These are phyloP conservation scores for Globisporangium spiculum DNA, from an alignment of 352 stramenopile species.

Conservation along the genomic window DNA sequence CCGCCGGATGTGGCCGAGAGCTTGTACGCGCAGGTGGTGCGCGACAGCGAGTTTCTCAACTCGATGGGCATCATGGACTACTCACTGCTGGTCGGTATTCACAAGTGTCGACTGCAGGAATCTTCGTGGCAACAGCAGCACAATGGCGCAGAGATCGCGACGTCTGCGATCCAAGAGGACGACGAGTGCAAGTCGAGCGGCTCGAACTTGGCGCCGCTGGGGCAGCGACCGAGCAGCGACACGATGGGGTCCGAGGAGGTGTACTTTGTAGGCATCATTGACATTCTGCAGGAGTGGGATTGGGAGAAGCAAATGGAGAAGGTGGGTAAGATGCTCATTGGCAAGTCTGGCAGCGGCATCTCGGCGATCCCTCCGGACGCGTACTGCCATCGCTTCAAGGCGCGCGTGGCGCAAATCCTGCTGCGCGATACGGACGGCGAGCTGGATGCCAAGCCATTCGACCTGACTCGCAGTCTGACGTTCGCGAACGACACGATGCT, in stretches of 20 bases:
- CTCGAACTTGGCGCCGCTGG: slow-evolving; percentile 26
- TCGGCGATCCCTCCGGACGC: slow-evolving; percentile 54
- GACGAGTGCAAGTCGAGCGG: slow-evolving; percentile 19
- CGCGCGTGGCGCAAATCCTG: slow-evolving; percentile 51
- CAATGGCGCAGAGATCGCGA: neutral
- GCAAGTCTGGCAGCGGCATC: slow-evolving; percentile 64
- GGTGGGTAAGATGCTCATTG: slow-evolving; percentile 65
- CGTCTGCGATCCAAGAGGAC: slow-evolving; percentile 17
- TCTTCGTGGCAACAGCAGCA: slow-evolving; percentile 16
- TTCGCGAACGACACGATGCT: slow-evolving; percentile 1
- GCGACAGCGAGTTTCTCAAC: slow-evolving; percentile 64
- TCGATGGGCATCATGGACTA: slow-evolving; percentile 81
- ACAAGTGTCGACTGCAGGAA: slow-evolving; percentile 50
- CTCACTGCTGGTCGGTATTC: slow-evolving; percentile 64
- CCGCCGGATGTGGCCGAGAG: slow-evolving; percentile 25
- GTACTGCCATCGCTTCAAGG: slow-evolving; percentile 73
- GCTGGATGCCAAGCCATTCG: neutral
- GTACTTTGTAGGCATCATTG: slow-evolving; percentile 84
- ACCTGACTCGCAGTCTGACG: neutral
- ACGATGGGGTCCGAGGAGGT: slow-evolving; percentile 39
- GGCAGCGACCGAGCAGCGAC: neutral
- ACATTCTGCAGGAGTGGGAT: slow-evolving; percentile 84
- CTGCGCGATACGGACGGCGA: slow-evolving; percentile 7
- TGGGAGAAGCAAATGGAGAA: slow-evolving; percentile 79
- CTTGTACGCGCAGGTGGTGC: slow-evolving; percentile 48